These are phyloP conservation scores for Fomitopsis palustris DNA, from an alignment of 1,284 basidiomycete genomes.

Conservation along the genomic window DNA sequence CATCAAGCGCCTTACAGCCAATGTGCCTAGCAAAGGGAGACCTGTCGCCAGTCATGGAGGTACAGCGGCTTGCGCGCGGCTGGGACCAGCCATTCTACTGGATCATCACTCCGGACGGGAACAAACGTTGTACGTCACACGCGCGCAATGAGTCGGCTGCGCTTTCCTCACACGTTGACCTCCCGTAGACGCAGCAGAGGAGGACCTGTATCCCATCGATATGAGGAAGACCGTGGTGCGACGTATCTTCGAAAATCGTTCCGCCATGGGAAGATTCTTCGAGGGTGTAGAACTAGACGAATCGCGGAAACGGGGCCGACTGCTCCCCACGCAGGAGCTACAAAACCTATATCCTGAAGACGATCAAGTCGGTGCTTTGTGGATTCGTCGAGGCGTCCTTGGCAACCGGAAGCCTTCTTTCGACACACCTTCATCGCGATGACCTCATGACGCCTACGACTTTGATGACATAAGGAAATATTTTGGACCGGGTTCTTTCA, in stretches of 20 bases:
- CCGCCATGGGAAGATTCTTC: constrained; percentile 26
- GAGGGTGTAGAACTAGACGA: constrained; percentile 21
- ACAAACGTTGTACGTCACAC: constrained; percentile 35
- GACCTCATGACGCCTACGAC: background rate
- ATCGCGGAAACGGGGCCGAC: constrained; percentile 19
- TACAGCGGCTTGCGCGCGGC: constrained; percentile 38
- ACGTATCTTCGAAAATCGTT: constrained; percentile 18
- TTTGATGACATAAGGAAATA: background rate
- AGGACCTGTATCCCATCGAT: constrained; percentile 26
- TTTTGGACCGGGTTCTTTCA: no score
- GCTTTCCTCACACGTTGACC: background rate
- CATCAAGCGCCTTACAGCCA: constrained; percentile 26
- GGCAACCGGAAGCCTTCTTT: background rate
- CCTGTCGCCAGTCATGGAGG: constrained; percentile 45
- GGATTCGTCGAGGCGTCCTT: constrained; percentile 5
- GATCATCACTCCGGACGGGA: constrained; percentile 35
- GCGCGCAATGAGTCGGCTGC: constrained; percentile 7
- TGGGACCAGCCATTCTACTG: constrained; percentile 53
- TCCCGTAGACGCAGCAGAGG: constrained; percentile 31
- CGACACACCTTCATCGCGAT: background rate
- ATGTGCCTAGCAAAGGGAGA: constrained; percentile 39
- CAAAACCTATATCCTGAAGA: constrained; percentile 33
- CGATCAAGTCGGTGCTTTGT: constrained; percentile 16
- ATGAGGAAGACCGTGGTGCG: constrained; percentile 14
- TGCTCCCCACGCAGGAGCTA: constrained; percentile 32